Percentiles rank a stretch among this genome's conserved stretches.
These are phyloP conservation scores for Citropsis articulata DNA, from an alignment of 345 rosid species.

Conservation along the genomic window DNA sequence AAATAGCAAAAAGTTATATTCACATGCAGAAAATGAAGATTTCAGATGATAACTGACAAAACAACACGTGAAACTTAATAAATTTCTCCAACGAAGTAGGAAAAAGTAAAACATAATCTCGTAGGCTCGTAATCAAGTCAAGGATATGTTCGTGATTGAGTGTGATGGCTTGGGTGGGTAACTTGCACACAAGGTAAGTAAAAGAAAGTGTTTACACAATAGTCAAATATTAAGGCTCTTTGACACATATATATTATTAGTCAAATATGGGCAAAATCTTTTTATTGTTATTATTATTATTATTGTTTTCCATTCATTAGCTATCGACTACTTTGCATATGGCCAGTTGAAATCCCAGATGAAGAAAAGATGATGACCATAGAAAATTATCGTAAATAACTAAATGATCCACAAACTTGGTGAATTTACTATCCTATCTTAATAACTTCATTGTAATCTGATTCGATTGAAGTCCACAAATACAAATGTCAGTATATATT, in stretches of 20 bases:
- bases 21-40: neutral
- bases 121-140: neutral
- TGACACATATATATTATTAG: too few species aligned
- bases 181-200: too few species aligned
- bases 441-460: too few species aligned
- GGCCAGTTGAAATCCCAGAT: neutral
- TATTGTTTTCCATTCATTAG: too few species aligned
- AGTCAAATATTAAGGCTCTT: too few species aligned
- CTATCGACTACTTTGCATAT: neutral
- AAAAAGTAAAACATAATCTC: neutral
- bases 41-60: neutral
- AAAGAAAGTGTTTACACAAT: too few species aligned
- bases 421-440: neutral
- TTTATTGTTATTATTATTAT: too few species aligned
- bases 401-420: neutral
- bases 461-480: neutral
- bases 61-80: constrained; percentile 10
- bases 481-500: neutral
- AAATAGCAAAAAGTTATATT: neutral
- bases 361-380: too few species aligned
- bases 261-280: too few species aligned
- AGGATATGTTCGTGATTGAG: neutral
- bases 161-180: neutral
- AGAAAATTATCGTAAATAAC: neutral
- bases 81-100: neutral